Percentiles rank a stretch among this genome's conserved stretches.
phyloP scores from a whole-genome alignment of 345 rosid genomes.

The Heritiera fomes region DNA sequence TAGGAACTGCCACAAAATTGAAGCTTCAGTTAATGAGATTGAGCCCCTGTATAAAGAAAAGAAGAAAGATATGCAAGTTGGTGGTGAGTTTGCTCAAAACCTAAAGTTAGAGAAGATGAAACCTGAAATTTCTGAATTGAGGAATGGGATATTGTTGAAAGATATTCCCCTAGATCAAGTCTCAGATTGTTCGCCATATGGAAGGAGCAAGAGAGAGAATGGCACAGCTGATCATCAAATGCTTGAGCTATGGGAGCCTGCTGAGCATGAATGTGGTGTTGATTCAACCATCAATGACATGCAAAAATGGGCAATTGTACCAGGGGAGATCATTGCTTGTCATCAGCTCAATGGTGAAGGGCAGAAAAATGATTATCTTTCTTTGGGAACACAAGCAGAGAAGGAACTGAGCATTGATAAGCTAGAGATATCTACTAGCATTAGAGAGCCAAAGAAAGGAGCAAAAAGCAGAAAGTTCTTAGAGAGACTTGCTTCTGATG shows the following conservation, averaged over 20 bases:
- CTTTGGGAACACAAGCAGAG: conserved; percentile 48
- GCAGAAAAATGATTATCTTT: conserved; percentile 12
- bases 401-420: conserved; percentile 67
- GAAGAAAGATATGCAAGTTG: conserved; percentile 36
- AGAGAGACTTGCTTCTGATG: conserved; percentile 73
- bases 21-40: conserved; percentile 24
- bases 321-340: not conserved
- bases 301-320: conserved; percentile 25
- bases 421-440: conserved; percentile 57
- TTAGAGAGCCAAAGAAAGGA: conserved; percentile 37
- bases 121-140: conserved; percentile 39
- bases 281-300: conserved; percentile 19
- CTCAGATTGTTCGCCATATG: conserved; percentile 55
- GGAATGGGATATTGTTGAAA: conserved; percentile 48
- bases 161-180: conserved; percentile 71
- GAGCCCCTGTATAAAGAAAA: conserved; percentile 26
- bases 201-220: conserved; percentile 46
- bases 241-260: conserved; percentile 58
- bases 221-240: conserved; percentile 42
- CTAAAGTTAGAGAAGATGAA: conserved; percentile 36
- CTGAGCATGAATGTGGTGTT: conserved; percentile 37
- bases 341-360: conserved; percentile 23
- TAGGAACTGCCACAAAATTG: conserved; percentile 12
- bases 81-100: conserved; percentile 37
- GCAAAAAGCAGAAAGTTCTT: conserved; percentile 52